Percentiles rank a stretch among this genome's conserved stretches.
These are phyloP conservation scores for Zymoseptoria brevis DNA, from an alignment of 2,329 filamentous ascomycete genomes.

Conservation along the genomic window DNA sequence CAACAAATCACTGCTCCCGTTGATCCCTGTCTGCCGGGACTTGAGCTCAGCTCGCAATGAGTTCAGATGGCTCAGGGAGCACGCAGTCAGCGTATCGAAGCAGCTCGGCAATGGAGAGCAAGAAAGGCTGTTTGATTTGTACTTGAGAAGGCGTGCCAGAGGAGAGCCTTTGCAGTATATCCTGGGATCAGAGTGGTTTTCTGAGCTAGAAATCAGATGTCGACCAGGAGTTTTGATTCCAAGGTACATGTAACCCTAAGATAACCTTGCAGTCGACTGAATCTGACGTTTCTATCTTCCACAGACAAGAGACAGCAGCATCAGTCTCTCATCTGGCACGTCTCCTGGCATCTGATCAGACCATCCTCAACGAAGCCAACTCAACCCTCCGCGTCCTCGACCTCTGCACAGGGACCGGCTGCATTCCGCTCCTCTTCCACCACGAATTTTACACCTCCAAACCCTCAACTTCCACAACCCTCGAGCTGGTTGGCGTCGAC, in stretches of 20 bases:
- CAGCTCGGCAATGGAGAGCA: conserved; percentile 19
- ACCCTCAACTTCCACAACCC: background rate
- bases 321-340: conserved; percentile 29
- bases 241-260: conserved; percentile 43
- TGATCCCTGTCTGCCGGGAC: conserved; percentile 58
- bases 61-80: conserved; percentile 63
- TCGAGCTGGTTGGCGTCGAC: conserved; percentile 64
- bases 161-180: conserved; percentile 85
- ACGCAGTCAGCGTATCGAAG: conserved; percentile 32
- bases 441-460: conserved; percentile 43
- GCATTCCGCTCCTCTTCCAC: conserved; percentile 72
- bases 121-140: conserved; percentile 20
- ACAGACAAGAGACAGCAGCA: conserved; percentile 42
- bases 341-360: conserved; percentile 13
- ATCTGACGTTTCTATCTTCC: background rate
- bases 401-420: conserved; percentile 84
- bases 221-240: conserved; percentile 76
- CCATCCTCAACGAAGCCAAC: conserved; percentile 1
- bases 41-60: conserved; percentile 59
- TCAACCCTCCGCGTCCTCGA: conserved; percentile 59
- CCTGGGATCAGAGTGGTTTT: conserved; percentile 76
- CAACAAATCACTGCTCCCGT: conserved; percentile 43
- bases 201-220: conserved; percentile 66
- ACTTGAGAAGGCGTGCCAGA: conserved; percentile 35
- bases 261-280: conserved; percentile 1